Evolutionary conservation across 2,329 filamentous ascomycete genomes (phyloP), one percentile per base, ranked within the genome.

Genomic region (Pseudocercospora fuligena): DNA sequence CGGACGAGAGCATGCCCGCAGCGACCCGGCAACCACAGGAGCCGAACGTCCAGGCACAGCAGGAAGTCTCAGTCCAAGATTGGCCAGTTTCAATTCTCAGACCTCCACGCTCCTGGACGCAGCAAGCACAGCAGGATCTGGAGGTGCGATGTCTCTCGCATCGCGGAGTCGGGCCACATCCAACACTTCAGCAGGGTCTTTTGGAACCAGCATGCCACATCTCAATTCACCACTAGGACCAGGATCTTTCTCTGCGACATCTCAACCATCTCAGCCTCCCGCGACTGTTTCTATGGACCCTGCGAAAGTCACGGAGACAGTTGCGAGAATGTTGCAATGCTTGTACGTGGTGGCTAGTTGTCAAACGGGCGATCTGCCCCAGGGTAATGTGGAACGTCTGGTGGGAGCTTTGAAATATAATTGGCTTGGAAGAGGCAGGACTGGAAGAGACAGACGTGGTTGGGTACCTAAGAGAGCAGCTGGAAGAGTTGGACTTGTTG

Each of bases 241-340:
- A 8, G 73, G 72, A 9, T 69, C 70, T 4, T 72, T 73, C 57
- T 69, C 64, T 60, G 61, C 67, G 11, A 70, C 73, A 56, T 67
- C 69, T 33, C 66, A 70, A 43, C 71, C 40, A 2, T 16, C 40
- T 43, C 73, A 27, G 67, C 66, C 47, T 71, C 69, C 9, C 2
- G 67, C 69, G n/a, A 61, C 68, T 4, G 49, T 65, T 7, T 64
- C 72, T 33, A 67, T 70, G 25, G 75, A 76, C 61, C 73, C 75
- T 14, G 91, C 92, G 76, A 89, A 95, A 75, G 89, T 98, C 62
- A 97, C 95, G 0, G 94, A 98, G 73, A 97, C 94, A 72, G 94
- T 97, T 0, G 95, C 93, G 0, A 86, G 94, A 60, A 97, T 99
- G 92, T 83, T 99, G 69, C 95, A 99, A 82, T 99, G 95, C 79